phyloP scores from a whole-genome alignment of 805 yeast genomes.

The Danielia oregonensis region DNA sequence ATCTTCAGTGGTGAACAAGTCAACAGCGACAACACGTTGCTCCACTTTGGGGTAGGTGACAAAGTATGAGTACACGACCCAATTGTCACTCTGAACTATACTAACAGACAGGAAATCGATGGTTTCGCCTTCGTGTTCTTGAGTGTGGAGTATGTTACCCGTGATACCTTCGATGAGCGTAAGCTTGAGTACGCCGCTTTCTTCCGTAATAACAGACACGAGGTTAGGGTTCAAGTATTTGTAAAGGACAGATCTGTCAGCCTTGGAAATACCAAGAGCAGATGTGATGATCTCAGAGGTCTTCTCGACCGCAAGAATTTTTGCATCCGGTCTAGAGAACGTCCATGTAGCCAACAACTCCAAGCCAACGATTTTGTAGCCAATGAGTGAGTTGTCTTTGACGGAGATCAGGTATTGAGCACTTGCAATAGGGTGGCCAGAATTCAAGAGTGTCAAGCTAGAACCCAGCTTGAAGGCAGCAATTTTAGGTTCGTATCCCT shows the following conservation, averaged over 20 bases:
- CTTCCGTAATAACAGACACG: conserved; percentile 45
- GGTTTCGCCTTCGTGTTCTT: conserved; percentile 32
- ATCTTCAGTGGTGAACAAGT: conserved; percentile 45
- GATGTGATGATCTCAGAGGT: conserved; percentile 28
- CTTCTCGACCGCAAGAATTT: conserved; percentile 18
- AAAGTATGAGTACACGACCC: conserved; percentile 69
- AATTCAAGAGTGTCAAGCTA: conserved; percentile 2
- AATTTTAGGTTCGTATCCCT: conserved; percentile 1
- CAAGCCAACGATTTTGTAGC: conserved; percentile 17
- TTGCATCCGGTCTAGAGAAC: conserved; percentile 17
- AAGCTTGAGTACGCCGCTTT: conserved; percentile 33
- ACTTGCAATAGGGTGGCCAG: not conserved
- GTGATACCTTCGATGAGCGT: conserved; percentile 64
- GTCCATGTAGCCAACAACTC: conserved; percentile 27
- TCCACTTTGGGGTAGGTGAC: conserved; percentile 46
- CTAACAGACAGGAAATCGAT: conserved; percentile 41
- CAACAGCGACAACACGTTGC: conserved; percentile 64
- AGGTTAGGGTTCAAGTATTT: conserved; percentile 77
- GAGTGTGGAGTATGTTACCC: conserved; percentile 57
- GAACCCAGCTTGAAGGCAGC: conserved; percentile 10
- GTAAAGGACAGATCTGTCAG: conserved; percentile 71
- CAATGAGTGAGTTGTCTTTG: conserved; percentile 13
- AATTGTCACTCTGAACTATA: conserved; percentile 74
- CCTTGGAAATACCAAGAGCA: conserved; percentile 64
- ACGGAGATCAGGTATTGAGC: conserved; percentile 15